Evolutionary conservation across 2,329 filamentous ascomycete species (phyloP).

Genomic region (Penicillium sp.): DNA sequence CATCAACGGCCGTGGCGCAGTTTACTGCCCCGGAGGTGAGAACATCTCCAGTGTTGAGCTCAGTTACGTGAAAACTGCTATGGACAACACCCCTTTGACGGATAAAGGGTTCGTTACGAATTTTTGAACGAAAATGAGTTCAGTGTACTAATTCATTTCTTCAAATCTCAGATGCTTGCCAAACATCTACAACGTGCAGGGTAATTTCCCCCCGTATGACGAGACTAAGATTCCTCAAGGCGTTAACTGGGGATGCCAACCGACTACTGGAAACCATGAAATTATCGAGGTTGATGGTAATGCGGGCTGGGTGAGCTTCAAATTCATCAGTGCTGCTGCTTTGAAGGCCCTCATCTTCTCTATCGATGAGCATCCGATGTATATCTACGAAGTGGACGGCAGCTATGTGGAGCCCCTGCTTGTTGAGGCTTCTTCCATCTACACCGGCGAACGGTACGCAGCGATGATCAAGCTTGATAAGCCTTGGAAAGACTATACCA

Average conservation of each 20-base stretch:
- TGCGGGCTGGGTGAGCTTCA: constrained; percentile 53
- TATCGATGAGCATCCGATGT: constrained; percentile 40
- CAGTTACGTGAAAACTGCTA: constrained; percentile 5
- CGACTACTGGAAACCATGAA: constrained; percentile 47
- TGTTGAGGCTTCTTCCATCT: constrained; percentile 27
- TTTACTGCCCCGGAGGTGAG: constrained; percentile 18
- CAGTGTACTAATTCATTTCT: background rate
- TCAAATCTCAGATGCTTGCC: constrained; percentile 22
- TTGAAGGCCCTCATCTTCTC: constrained; percentile 51
- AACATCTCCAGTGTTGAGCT: constrained; percentile 11
- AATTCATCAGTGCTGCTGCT: constrained; percentile 53
- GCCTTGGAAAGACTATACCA: constrained; percentile 9
- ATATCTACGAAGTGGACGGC: constrained; percentile 42
- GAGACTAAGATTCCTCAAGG: constrained; percentile 19
- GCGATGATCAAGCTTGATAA: constrained; percentile 31
- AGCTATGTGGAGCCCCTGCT: constrained; percentile 37
- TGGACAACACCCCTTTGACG: constrained; percentile 14
- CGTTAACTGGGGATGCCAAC: constrained; percentile 41
- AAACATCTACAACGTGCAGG: constrained; percentile 26
- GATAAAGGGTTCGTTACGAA: constrained; percentile 15
- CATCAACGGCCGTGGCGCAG: constrained; percentile 20
- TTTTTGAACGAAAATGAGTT: background rate
- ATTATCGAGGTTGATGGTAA: constrained; percentile 43
- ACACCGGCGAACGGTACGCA: constrained; percentile 41
- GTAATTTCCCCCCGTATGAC: constrained; percentile 24